phyloP scores from a whole-genome alignment of 768 basidiomycete species.

The Trametes cinnabarina region DNA sequence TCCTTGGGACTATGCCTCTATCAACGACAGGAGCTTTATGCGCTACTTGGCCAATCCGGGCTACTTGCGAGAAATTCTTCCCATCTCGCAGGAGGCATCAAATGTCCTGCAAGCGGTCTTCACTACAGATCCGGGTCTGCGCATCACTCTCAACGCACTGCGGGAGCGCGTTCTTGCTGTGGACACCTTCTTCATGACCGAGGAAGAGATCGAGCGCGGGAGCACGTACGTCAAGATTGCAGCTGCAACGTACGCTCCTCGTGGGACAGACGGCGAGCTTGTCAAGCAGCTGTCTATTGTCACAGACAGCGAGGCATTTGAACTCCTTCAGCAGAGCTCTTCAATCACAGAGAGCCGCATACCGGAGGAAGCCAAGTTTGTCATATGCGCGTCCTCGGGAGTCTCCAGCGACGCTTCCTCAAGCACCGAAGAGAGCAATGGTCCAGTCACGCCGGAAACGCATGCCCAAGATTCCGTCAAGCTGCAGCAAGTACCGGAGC shows the following conservation, averaged over 20 bases:
- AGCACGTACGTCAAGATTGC: conserved; percentile 26
- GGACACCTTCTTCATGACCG: conserved; percentile 60
- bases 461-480: conserved; percentile 8
- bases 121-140: conserved; percentile 55
- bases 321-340: not conserved
- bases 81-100: conserved; percentile 47
- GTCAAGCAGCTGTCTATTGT: not conserved
- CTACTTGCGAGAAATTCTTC: conserved; percentile 48
- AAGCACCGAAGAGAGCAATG: conserved; percentile 13
- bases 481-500: conserved; percentile 12
- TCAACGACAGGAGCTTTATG: conserved; percentile 45
- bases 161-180: conserved; percentile 53
- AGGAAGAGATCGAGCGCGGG: conserved; percentile 42
- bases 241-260: conserved; percentile 23
- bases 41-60: conserved; percentile 44
- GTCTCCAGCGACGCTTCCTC: not conserved
- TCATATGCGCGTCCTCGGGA: conserved; percentile 8
- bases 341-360: not conserved
- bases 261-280: not conserved
- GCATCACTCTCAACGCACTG: conserved; percentile 64
- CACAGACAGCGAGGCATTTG: not conserved
- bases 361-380: not conserved
- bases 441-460: conserved; percentile 21
- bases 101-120: conserved; percentile 56
- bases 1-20: conserved; percentile 52